These are phyloP conservation scores for Xylariaceae sp. DNA, from an alignment of 2,329 filamentous ascomycete species.

Conservation along the genomic window DNA sequence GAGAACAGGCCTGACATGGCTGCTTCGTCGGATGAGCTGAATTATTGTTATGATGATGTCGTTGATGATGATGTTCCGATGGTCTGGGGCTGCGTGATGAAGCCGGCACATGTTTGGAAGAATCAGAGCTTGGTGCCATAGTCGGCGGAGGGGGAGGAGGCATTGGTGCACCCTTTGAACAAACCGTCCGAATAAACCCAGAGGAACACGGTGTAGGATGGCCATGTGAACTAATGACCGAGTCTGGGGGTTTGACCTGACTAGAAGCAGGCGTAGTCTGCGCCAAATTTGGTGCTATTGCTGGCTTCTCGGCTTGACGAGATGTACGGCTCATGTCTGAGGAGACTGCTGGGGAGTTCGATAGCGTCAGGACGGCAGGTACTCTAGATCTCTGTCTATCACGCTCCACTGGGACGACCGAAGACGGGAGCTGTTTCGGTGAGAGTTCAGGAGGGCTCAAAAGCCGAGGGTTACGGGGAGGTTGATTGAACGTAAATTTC, in stretches of 20 bases:
- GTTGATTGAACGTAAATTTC: slow-evolving; percentile 31
- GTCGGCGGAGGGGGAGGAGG: slow-evolving; percentile 20
- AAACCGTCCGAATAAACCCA: background rate
- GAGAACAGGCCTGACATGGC: slow-evolving; percentile 30
- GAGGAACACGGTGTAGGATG: slow-evolving; percentile 1
- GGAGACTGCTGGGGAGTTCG: slow-evolving; percentile 6
- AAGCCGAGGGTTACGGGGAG: slow-evolving; percentile 23
- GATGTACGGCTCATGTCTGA: slow-evolving; percentile 7
- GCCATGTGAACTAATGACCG: slow-evolving; percentile 1
- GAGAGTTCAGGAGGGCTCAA: slow-evolving; percentile 34
- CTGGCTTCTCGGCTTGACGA: slow-evolving; percentile 7
- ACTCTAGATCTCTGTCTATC: background rate
- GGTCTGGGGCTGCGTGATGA: slow-evolving; percentile 1
- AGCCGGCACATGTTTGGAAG: slow-evolving; percentile 7
- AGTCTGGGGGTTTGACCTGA: slow-evolving; percentile 12
- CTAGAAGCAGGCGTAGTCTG: slow-evolving; percentile 1
- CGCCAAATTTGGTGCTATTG: background rate
- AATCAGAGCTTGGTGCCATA: slow-evolving; percentile 9
- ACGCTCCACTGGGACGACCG: slow-evolving; percentile 14
- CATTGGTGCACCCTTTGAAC: slow-evolving; percentile 19
- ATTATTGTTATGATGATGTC: slow-evolving; percentile 5
- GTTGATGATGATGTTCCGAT: slow-evolving; percentile 1
- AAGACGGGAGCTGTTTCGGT: slow-evolving; percentile 33
- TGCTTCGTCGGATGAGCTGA: slow-evolving; percentile 21
- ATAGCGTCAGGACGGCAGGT: background rate